A percentile compares a stretch with the other conserved stretches of the same genome.
Conservation (phyloP, 1,139 yeast species). For the Saccharomyces uvarum region DNA sequence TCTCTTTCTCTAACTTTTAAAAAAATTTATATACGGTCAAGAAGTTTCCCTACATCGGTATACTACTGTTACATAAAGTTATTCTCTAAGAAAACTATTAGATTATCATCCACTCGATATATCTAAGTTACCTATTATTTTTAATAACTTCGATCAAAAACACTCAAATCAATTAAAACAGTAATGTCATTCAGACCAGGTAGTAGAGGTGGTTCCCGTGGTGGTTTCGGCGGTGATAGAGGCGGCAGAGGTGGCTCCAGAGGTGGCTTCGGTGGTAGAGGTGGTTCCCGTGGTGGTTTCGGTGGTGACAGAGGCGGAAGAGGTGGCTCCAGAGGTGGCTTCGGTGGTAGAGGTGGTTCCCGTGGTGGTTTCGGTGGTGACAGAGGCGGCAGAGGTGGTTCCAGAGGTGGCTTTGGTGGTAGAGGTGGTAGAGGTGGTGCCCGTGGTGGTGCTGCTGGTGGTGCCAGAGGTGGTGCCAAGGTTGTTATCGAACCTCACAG, state of each 20-base stretch:
- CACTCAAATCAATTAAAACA: constrained; percentile 3
- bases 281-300: constrained; percentile 28
- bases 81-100: background rate
- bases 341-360: constrained; percentile 42
- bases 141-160: constrained; percentile 6
- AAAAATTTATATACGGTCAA: background rate
- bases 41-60: background rate
- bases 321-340: constrained; percentile 49
- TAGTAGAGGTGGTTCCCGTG: constrained; percentile 38
- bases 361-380: constrained; percentile 47
- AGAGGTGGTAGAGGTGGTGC: constrained; percentile 74
- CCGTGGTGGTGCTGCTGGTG: constrained; percentile 72
- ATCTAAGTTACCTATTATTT: background rate
- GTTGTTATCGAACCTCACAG: constrained; percentile 97
- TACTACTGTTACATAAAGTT: background rate
- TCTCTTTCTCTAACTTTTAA: background rate
- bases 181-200: constrained; percentile 52
- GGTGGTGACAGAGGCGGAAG: constrained; percentile 47
- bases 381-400: constrained; percentile 54
- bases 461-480: constrained; percentile 84
- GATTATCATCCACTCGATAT: background rate
- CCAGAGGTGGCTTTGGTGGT: constrained; percentile 58
- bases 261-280: constrained; percentile 31
- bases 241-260: constrained; percentile 36
- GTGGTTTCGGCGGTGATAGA: constrained; percentile 29